Conservation (phyloP, 352 stramenopile genomes). For the Globisporangium echinulatum region DNA sequence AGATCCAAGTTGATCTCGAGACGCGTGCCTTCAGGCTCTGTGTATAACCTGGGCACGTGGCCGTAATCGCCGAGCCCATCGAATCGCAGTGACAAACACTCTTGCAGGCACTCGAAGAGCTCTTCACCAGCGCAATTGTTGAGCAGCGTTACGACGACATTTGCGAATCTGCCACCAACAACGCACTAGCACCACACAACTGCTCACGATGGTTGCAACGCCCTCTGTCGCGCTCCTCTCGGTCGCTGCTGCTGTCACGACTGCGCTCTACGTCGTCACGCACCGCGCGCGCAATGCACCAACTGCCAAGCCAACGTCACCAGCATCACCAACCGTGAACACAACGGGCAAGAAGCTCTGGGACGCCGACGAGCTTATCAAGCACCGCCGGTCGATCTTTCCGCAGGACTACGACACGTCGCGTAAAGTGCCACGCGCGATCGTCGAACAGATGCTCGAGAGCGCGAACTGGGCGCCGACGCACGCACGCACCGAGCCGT, state of each 20-base stretch:
- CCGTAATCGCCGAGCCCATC: slow-evolving; percentile 2
- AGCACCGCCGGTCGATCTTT: slow-evolving; percentile 70
- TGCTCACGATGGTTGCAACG: slow-evolving; percentile 15
- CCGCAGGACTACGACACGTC: slow-evolving; percentile 61
- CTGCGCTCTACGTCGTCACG: slow-evolving; percentile 33
- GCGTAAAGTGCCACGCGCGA: slow-evolving; percentile 39
- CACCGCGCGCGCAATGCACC: slow-evolving; percentile 14
- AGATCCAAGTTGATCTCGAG: too few species aligned
- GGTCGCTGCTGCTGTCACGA: slow-evolving; percentile 22
- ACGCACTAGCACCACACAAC: neutral
- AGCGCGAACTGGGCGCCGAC: slow-evolving; percentile 82
- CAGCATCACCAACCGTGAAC: slow-evolving; percentile 9
- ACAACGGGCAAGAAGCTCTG: slow-evolving; percentile 34
- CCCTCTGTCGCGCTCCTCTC: slow-evolving; percentile 22
- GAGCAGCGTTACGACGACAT: neutral
- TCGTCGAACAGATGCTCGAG: slow-evolving; percentile 73
- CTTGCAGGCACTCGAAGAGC: neutral
- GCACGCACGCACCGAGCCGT: slow-evolving; percentile 75
- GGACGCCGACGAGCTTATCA: slow-evolving; percentile 73
- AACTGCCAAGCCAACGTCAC: slow-evolving; percentile 8
- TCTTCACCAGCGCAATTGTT: too few species aligned
- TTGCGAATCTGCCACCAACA: slow-evolving; percentile 2
- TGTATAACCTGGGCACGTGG: neutral
- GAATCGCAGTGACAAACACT: neutral
- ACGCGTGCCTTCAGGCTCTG: too few species aligned